These are phyloP conservation scores for Sporothrix variecibatus DNA, from an alignment of 2,329 filamentous ascomycete species.

Conservation along the genomic window DNA sequence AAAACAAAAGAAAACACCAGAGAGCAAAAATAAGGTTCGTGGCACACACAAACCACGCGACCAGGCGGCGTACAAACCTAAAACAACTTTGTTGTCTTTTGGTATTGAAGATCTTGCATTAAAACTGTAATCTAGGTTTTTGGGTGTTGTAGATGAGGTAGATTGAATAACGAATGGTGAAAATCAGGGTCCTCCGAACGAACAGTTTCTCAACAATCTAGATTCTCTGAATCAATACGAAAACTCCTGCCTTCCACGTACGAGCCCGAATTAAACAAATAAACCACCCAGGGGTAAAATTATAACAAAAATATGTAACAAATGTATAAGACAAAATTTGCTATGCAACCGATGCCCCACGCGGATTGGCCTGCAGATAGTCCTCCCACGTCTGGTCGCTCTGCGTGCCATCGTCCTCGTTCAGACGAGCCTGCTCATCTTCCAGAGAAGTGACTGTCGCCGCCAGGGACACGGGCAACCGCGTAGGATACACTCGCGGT, in stretches of 20 bases:
- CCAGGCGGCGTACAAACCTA: neutral
- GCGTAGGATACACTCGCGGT: neutral
- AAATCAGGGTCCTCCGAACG: neutral
- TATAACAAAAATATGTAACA: neutral
- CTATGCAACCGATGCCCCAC: neutral
- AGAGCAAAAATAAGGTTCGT: neutral
- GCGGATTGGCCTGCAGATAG: conserved; percentile 8
- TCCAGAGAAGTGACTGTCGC: conserved; percentile 6
- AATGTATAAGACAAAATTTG: neutral
- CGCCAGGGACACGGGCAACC: neutral
- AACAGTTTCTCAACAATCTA: neutral
- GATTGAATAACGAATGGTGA: neutral
- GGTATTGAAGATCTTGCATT: neutral
- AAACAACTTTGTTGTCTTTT: neutral
- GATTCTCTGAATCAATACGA: neutral
- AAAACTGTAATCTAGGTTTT: neutral
- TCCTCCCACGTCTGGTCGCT: conserved; percentile 30
- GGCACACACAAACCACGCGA: neutral
- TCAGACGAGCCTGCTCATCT: neutral
- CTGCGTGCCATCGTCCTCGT: neutral
- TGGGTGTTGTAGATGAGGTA: too few species aligned
- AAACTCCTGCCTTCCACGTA: neutral
- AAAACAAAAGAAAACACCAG: neutral
- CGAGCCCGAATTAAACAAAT: too few species aligned
- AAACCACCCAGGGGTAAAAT: neutral